Evolutionary conservation across 73 alveolate species (phyloP), one percentile per base, ranked within the genome.

Genomic region (Uronychia binucleata): DNA sequence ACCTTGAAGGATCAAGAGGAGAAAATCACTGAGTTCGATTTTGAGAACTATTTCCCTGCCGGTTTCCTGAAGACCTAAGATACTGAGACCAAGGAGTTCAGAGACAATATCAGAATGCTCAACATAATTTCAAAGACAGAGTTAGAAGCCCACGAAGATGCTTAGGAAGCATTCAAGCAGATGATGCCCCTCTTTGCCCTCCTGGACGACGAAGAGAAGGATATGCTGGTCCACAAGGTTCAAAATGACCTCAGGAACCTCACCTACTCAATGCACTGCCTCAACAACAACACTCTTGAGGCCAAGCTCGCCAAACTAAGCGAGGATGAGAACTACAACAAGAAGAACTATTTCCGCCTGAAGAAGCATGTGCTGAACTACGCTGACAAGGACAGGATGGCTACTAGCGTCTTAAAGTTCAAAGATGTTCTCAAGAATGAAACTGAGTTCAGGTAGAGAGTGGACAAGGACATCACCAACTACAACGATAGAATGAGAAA

Each of bases 21-120:
- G 76, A 90, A 90, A 60, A 86, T 90, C 86, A 90, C 89, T n/a
- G 89, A 77, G 32, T 80, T 78, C 77, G 92, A 90, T 33, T 90
- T 79, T 33, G 92, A 90, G 81, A 85, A 90, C 59, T 80, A 57
- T 80, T 28, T 90, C 74, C 88, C 89, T 26, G 80, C 86, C 1
- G 57, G n/a, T 0, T 35, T 85, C 27, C 83, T 85, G 14, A 60
- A 79, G 33, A 75, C 67, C 31, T n/a, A 67, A 1, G 88, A 84
- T 46, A 74, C 93, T 31, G 33, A 33, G 28, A 1, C 76, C 13
- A 85, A 78, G 26, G 95, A 90, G 32, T 90, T 90, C 81, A 90
- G 67, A 33, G 75, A 79, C 11, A 31, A 57, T 0, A 57, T 90
- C 5, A 78, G 81, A 14, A 26, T 27, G 75, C 46, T 80, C 60